phyloP scores from a whole-genome alignment of 2,329 filamentous ascomycete species.

The Fusarium sp. region DNA sequence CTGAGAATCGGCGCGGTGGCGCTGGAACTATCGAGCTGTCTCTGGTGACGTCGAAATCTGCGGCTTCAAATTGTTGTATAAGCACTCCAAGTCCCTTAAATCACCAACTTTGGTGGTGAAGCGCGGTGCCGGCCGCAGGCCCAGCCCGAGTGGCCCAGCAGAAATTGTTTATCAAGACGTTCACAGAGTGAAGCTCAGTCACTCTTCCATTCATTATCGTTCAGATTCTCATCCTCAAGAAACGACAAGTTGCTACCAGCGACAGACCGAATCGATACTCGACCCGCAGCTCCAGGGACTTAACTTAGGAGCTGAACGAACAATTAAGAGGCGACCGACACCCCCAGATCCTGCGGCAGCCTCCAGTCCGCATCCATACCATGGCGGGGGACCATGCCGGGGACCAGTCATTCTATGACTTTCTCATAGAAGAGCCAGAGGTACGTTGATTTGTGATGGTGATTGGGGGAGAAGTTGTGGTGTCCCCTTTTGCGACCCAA shows the following conservation, averaged over 20 bases:
- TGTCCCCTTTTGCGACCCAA: slow-evolving; percentile 27
- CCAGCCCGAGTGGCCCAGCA: slow-evolving; percentile 29
- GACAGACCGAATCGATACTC: slow-evolving; percentile 19
- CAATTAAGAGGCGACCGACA: slow-evolving; percentile 11
- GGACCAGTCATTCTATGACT: slow-evolving; percentile 47
- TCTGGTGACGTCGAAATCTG: slow-evolving; percentile 42
- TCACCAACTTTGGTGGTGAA: slow-evolving; percentile 32
- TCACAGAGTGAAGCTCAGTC: slow-evolving; percentile 29
- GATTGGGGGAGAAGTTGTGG: not conserved
- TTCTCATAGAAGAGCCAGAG: slow-evolving; percentile 46
- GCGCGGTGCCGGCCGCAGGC: slow-evolving; percentile 39
- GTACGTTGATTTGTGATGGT: slow-evolving; percentile 31
- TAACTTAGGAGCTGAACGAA: slow-evolving; percentile 27
- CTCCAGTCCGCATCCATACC: slow-evolving; percentile 26
- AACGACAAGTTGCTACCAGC: slow-evolving; percentile 20
- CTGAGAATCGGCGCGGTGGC: slow-evolving; percentile 42
- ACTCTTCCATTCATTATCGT: slow-evolving; percentile 8
- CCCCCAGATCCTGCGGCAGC: slow-evolving; percentile 21
- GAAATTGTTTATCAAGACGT: slow-evolving; percentile 34
- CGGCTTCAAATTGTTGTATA: slow-evolving; percentile 41
- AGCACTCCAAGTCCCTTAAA: slow-evolving; percentile 38
- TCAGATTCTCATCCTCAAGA: slow-evolving; percentile 3
- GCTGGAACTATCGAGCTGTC: slow-evolving; percentile 40
- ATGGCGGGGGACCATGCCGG: slow-evolving; percentile 41
- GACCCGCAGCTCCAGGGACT: slow-evolving; percentile 14